Evolutionary conservation across 2,329 filamentous ascomycete genomes (phyloP).

Genomic region (Penicillium freii): DNA sequence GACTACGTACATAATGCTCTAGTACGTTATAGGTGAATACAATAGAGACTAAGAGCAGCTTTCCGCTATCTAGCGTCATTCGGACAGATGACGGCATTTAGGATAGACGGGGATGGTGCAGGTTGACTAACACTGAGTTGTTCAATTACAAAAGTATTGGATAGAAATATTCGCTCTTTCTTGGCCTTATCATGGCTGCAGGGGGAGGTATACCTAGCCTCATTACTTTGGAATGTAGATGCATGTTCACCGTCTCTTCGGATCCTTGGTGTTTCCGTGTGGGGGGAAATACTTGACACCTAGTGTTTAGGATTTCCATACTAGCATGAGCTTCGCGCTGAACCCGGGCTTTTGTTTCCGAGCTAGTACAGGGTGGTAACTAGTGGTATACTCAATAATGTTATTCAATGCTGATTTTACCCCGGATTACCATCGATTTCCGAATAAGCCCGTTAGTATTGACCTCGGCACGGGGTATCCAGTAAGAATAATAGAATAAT

Average conservation of each 20-base stretch:
- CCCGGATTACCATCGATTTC: conserved; percentile 5
- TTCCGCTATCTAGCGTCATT: conserved; percentile 1
- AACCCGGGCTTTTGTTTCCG: neutral
- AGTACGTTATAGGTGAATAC: conserved; percentile 2
- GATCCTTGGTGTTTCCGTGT: neutral
- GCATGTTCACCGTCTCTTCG: conserved; percentile 5
- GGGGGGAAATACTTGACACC: neutral
- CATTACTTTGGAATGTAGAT: neutral
- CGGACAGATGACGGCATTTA: neutral
- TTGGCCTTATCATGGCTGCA: neutral
- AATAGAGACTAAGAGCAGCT: neutral
- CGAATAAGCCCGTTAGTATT: neutral
- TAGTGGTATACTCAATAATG: neutral
- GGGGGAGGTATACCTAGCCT: neutral
- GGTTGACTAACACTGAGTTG: neutral
- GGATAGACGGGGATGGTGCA: neutral
- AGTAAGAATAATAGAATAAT: neutral
- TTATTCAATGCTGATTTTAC: neutral
- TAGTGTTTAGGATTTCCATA: conserved; percentile 1
- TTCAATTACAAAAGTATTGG: neutral
- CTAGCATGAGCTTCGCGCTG: conserved; percentile 2
- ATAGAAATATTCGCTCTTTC: neutral
- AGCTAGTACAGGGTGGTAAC: neutral
- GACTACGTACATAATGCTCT: conserved; percentile 3
- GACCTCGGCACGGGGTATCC: neutral